Base-by-base conservation (phyloP, 2,329 filamentous ascomycete genomes). In the Fusarium sp. region DNA sequence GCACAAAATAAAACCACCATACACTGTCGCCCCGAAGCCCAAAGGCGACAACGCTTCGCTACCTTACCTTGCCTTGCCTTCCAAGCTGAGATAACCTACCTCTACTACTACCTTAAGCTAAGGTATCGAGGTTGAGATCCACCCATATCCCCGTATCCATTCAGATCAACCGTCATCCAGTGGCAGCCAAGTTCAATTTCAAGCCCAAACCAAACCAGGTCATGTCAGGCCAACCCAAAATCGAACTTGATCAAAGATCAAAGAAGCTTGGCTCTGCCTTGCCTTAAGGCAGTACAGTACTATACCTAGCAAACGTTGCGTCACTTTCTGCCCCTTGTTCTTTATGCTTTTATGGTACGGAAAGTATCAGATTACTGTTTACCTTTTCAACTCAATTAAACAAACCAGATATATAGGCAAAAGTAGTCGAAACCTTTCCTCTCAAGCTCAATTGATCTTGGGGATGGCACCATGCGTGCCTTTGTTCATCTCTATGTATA, bases 221-320 rank as follows among this genome's bases (percentile, higher is more conserved):
- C 63, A 68, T 28, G n/a, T 53, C 64, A 62, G 47, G 41, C 42
- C 68, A 68, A 41, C 34, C 63, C 68, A 57, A 68, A 65, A 61
- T 49, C 65, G 70, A 72, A 64, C 59, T 71, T 63, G 68, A 65
- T 47, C 72, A 72, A 50, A 23, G 59, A 64, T 63, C 58, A 72
- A 67, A 62, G 69, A 62, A 70, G 48, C 68, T 68, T 62, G 63
- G 55, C 62, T 51, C 68, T 71, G 41, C 48, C 60, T 37, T 37
- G 18, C 34, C 34, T n/a, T 12, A n/a, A 37, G 34, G 18, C 7
- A 18, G 34, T 11, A n/a, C 16, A 11, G 34, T 21, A 43, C 20
- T 20, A 6, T 25, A 43, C 20, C 41, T 12, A 14, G 27, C 21
- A 23, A 30, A 13, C n/a, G 18, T 28, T 73, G 72, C 68, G 72